phyloP scores from a whole-genome alignment of 768 basidiomycete species.

The Pleurotus djamor region DNA sequence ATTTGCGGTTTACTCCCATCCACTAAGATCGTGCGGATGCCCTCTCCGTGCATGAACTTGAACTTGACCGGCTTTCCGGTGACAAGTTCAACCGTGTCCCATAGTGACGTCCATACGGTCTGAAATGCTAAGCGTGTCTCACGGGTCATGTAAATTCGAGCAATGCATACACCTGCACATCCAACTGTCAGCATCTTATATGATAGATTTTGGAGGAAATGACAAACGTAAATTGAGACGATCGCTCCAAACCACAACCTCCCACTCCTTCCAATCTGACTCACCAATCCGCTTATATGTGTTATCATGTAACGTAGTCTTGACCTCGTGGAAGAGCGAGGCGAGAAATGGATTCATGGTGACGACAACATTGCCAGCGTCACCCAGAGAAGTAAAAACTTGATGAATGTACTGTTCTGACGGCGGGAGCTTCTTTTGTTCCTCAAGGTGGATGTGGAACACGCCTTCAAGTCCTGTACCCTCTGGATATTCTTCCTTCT shows the following conservation, averaged over 20 bases:
- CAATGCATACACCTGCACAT: conserved; percentile 2
- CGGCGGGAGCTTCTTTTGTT: not conserved
- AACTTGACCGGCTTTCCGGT: conserved; percentile 14
- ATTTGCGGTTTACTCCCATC: conserved; percentile 19
- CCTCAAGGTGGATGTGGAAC: not conserved
- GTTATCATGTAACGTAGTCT: conserved; percentile 14
- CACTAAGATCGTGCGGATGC: conserved; percentile 11
- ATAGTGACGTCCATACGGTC: conserved; percentile 14
- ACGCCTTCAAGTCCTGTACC: conserved; percentile 9
- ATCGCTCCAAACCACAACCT: conserved; percentile 16
- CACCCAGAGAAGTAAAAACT: not conserved
- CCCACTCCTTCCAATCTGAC: conserved; percentile 19
- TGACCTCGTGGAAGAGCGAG: conserved; percentile 4
- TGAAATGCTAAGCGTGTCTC: conserved; percentile 14
- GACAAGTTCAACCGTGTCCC: conserved; percentile 13
- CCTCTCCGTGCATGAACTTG: conserved; percentile 16
- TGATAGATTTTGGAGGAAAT: not conserved
- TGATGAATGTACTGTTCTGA: conserved; percentile 9
- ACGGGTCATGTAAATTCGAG: conserved; percentile 13
- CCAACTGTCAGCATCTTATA: not conserved
- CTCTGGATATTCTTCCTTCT: not conserved
- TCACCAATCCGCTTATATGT: conserved; percentile 13
- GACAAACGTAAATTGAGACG: conserved; percentile 11
- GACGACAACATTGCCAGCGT: conserved; percentile 5
- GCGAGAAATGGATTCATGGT: conserved; percentile 14